Evolutionary conservation across 192 early-diverging fungal genomes (phyloP), one percentile per base, ranked within the genome.

Genomic region (Backusella tuberculispora): DNA sequence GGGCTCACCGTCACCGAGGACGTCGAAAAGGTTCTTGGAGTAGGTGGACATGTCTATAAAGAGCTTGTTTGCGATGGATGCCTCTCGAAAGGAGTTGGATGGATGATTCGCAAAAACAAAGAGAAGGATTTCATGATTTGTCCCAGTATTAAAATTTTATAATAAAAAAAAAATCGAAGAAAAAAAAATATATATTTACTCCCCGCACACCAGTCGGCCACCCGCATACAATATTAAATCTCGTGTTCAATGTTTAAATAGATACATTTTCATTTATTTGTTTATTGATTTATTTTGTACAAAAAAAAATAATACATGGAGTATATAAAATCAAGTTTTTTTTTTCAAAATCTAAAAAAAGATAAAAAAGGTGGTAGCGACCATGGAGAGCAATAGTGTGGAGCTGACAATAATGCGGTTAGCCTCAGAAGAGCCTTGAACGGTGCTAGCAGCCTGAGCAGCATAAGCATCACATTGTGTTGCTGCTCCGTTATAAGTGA

Each of bases 21-120:
- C 85, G 60, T 88, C 87, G 75, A 91, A 95, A 75, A 83, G 84
- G 84, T 91, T 91, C 73, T 87, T 81, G 73, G 91, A 90, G 72
- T 83, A 85, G 74, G 88, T 83, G 78, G 85, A 81, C 83, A 86
- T 87, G 71, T 79, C 74, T 17, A 70, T 71, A 47, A 53, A 66
- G 74, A 63, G 63, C 26, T 45, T 72, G 74, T 69, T 50, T 77
- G 82, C 42, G 37, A 38, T 71, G 68, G 78, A 71, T 53, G 70
- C 67, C 67, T 76, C 74, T 60, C 40, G 26, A 47, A 66, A 71
- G 70, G 66, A 65, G 81, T 78, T 80, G 80, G 73, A 85, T 81
- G 74, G 73, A 76, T 71, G 63, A 63, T 73, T 72, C 75, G 42
- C 65, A 43, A 64, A 67, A 75, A 21, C 44, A 73, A 73, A 53